phyloP scores from a whole-genome alignment of 228 moss, liverwort and hornwort species.

The Sphagnum magellanicum region DNA sequence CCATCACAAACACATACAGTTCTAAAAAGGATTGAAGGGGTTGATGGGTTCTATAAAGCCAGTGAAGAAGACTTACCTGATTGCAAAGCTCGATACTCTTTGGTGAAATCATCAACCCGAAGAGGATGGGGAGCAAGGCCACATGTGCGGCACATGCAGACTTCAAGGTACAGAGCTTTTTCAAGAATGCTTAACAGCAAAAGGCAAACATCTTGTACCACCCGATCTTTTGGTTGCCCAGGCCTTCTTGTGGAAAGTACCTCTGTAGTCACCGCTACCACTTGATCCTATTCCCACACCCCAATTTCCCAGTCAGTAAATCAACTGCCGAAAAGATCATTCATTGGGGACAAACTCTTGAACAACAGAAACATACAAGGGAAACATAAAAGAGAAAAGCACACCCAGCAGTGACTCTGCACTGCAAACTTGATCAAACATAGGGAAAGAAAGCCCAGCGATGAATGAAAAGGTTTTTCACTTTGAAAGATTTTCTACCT shows the following conservation, averaged over 20 bases:
- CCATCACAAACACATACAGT: too few species aligned
- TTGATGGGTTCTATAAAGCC: too few species aligned
- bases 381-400: too few species aligned
- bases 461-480: too few species aligned
- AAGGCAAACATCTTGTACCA: slow-evolving; percentile 60
- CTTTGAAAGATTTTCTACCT: slow-evolving; percentile 24
- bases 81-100: slow-evolving; percentile 74
- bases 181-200: slow-evolving; percentile 74
- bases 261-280: slow-evolving; percentile 57
- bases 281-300: slow-evolving; percentile 59
- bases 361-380: too few species aligned
- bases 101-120: slow-evolving; percentile 77
- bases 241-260: slow-evolving; percentile 34
- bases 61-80: slow-evolving; percentile 25
- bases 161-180: slow-evolving; percentile 71
- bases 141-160: slow-evolving; percentile 73
- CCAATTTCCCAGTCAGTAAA: neutral
- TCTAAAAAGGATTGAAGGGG: too few species aligned
- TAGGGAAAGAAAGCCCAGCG: too few species aligned
- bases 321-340: neutral
- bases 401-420: too few species aligned
- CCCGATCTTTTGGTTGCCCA: slow-evolving; percentile 35
- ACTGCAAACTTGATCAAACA: too few species aligned
- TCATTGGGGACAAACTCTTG: neutral
- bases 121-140: slow-evolving; percentile 66